Percentiles rank a stretch among this genome's conserved stretches.
Evolutionary conservation across 2,329 filamentous ascomycete species (phyloP).

Genomic region (Apiospora rasikravindrae): DNA sequence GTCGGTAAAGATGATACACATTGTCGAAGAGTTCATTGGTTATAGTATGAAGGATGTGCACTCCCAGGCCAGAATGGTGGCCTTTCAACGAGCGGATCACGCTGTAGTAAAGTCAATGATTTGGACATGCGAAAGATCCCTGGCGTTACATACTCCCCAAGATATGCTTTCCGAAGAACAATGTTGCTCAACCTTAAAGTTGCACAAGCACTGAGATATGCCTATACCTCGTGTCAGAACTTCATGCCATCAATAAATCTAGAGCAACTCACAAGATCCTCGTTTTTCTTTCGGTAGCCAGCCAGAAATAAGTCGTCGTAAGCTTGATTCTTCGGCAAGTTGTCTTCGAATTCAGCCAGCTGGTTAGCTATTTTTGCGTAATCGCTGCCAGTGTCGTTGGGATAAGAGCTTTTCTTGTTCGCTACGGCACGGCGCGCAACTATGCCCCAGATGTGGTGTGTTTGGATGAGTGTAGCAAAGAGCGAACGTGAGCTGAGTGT

Average conservation of each 20-base stretch:
- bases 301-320: conserved; percentile 51
- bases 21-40: conserved; percentile 55
- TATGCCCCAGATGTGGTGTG: conserved; percentile 59
- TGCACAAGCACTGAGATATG: conserved; percentile 61
- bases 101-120: conserved; percentile 3
- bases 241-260: too few relatives aligned
- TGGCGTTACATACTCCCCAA: conserved; percentile 51
- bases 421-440: conserved; percentile 55
- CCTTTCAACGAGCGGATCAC: not conserved
- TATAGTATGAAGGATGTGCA: conserved; percentile 49
- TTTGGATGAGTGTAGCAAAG: conserved; percentile 61
- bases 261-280: conserved; percentile 51
- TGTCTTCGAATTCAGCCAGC: conserved; percentile 54
- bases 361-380: conserved; percentile 50
- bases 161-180: conserved; percentile 58
- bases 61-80: conserved; percentile 28
- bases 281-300: conserved; percentile 51
- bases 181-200: conserved; percentile 62
- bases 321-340: conserved; percentile 52
- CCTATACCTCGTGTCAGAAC: conserved; percentile 38
- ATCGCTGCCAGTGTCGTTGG: conserved; percentile 55
- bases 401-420: conserved; percentile 48
- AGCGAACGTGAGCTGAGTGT: conserved; percentile 53
- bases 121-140: not conserved
- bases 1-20: conserved; percentile 52